Conservation (phyloP, 2,329 filamentous ascomycete genomes). For the Sporothrix humicola region DNA sequence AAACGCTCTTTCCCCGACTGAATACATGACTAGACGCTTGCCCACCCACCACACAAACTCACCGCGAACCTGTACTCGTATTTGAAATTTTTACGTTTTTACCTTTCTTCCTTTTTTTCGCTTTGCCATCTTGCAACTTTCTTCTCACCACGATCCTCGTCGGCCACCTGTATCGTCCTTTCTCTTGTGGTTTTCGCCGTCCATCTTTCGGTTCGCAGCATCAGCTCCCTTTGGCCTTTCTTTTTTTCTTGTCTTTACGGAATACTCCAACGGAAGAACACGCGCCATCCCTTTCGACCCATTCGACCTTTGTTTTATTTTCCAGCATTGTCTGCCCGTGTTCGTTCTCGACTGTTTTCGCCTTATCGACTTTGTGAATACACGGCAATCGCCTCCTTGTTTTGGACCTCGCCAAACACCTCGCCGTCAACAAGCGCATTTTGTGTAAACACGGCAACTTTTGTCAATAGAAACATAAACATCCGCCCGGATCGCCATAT, state of each 20-base stretch:
- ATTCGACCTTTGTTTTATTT: not conserved
- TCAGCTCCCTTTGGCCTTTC: not conserved
- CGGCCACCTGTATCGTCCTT: not conserved
- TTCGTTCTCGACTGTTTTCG: not conserved
- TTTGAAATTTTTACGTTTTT: constrained; percentile 25
- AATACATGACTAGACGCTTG: constrained; percentile 36
- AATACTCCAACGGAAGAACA: not conserved
- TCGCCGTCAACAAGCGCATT: not conserved
- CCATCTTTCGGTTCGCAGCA: not conserved
- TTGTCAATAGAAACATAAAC: too few relatives aligned
- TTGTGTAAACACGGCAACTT: not conserved
- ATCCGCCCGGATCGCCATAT: not conserved
- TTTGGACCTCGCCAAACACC: too few relatives aligned
- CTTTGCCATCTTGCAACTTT: constrained; percentile 4
- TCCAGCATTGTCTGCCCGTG: not conserved
- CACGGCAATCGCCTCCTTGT: too few relatives aligned
- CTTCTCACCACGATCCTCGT: not conserved
- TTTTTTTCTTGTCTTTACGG: not conserved
- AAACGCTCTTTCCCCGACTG: constrained; percentile 27
- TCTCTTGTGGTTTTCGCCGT: not conserved
- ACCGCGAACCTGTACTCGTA: not conserved
- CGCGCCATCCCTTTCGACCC: not conserved
- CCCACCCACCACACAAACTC: constrained; percentile 27
- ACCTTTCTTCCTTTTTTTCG: constrained; percentile 2
- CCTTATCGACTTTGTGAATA: too few relatives aligned